Conservation (phyloP, 768 basidiomycete genomes). For the Multifurca ochricompacta region DNA sequence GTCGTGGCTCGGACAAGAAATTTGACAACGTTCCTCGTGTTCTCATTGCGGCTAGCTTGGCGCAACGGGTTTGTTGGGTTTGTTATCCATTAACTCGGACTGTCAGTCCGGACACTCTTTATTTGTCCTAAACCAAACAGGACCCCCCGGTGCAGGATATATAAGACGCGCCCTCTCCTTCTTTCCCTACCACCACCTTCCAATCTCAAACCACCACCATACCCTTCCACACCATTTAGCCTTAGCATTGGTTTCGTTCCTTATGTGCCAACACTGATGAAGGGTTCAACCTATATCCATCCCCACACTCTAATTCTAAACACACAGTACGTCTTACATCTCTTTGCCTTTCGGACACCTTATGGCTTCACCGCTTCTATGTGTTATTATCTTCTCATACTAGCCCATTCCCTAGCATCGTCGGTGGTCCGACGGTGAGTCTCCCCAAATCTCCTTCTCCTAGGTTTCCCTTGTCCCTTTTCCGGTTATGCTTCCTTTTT, state of each 20-base stretch:
- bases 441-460: neutral
- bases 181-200: neutral
- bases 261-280: neutral
- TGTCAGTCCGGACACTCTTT: constrained; percentile 4
- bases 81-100: neutral
- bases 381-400: too few relatives aligned
- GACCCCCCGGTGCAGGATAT: constrained; percentile 13
- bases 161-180: constrained; percentile 14
- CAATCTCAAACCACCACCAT: constrained; percentile 2
- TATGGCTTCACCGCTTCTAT: neutral
- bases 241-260: neutral
- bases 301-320: neutral
- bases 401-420: neutral
- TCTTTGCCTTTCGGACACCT: neutral
- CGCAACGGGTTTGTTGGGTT: neutral
- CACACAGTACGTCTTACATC: neutral
- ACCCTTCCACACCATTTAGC: neutral
- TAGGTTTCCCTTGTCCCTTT: neutral
- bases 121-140: constrained; percentile 18
- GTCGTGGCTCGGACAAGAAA: neutral
- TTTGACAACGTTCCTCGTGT: neutral
- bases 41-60: neutral
- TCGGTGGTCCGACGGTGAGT: constrained; percentile 4
- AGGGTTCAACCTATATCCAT: neutral
- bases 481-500: neutral